Conservation (phyloP, 108 stramenopile genomes). For the Mayamaea pseudoterrestris region DNA sequence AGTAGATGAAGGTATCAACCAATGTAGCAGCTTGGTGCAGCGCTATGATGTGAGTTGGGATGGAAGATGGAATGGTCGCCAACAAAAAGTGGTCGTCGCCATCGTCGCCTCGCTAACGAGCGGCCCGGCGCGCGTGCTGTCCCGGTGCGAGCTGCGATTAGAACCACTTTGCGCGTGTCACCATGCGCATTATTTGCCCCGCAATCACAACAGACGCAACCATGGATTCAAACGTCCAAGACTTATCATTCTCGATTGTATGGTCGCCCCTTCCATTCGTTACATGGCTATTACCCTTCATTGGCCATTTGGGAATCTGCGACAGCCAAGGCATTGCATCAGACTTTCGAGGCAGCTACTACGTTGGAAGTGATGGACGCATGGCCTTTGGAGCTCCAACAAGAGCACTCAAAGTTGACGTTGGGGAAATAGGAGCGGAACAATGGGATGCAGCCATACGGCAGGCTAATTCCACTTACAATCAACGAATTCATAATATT, state of each 20-base stretch:
- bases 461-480: constrained; percentile 77
- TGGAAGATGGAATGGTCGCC: no score
- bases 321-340: constrained; percentile 73
- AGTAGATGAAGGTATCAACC: no score
- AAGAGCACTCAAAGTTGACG: constrained; percentile 36
- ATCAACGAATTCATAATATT: constrained; percentile 89
- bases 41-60: no score
- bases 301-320: constrained; percentile 95
- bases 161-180: not conserved
- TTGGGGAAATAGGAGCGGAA: constrained; percentile 20
- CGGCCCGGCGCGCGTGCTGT: no score
- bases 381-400: constrained; percentile 76
- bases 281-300: constrained; percentile 85
- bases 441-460: constrained; percentile 78
- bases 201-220: no score
- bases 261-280: constrained; percentile 87
- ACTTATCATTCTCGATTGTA: constrained; percentile 54
- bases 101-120: no score
- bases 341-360: constrained; percentile 94
- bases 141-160: not conserved
- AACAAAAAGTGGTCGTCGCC: no score
- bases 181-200: not conserved
- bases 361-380: constrained; percentile 58
- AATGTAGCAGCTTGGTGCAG: no score
- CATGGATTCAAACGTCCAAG: no score